These are phyloP conservation scores for Baorangia bicolor DNA, from an alignment of 768 basidiomycete species.

Conservation along the genomic window DNA sequence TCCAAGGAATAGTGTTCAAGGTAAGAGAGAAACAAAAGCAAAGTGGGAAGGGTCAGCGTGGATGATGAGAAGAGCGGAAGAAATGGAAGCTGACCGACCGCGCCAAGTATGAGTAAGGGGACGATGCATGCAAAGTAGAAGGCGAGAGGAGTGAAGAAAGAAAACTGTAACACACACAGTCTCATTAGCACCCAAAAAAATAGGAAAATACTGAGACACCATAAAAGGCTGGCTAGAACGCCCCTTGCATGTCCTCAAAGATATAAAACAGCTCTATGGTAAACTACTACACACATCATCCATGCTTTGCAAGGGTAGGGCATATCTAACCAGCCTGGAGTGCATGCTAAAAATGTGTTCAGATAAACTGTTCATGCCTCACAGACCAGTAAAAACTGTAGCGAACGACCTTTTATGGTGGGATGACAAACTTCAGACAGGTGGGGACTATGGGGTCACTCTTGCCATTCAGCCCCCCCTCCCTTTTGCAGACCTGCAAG, in stretches of 20 bases:
- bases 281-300: slow-evolving; percentile 15
- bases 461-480: too few relatives aligned
- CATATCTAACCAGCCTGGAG: slow-evolving; percentile 43
- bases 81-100: too few relatives aligned
- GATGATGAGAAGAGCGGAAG: too few relatives aligned
- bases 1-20: too few relatives aligned
- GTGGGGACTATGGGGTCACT: too few relatives aligned
- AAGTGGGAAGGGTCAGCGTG: too few relatives aligned
- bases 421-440: too few relatives aligned
- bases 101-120: too few relatives aligned
- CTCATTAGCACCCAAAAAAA: slow-evolving; percentile 27
- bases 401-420: neutral
- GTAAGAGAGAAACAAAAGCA: too few relatives aligned
- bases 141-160: too few relatives aligned
- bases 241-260: neutral
- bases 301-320: slow-evolving; percentile 28
- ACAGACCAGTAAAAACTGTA: neutral
- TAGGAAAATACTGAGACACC: neutral
- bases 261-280: slow-evolving; percentile 3
- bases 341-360: slow-evolving; percentile 31
- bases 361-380: slow-evolving; percentile 34
- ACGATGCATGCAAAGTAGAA: too few relatives aligned
- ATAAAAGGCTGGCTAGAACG: neutral
- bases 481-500: neutral
- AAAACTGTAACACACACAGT: slow-evolving; percentile 24